A percentile compares a stretch with the other conserved stretches of the same genome.
phyloP scores from a whole-genome alignment of 768 basidiomycete species.

The Tephrocybe sp. region DNA sequence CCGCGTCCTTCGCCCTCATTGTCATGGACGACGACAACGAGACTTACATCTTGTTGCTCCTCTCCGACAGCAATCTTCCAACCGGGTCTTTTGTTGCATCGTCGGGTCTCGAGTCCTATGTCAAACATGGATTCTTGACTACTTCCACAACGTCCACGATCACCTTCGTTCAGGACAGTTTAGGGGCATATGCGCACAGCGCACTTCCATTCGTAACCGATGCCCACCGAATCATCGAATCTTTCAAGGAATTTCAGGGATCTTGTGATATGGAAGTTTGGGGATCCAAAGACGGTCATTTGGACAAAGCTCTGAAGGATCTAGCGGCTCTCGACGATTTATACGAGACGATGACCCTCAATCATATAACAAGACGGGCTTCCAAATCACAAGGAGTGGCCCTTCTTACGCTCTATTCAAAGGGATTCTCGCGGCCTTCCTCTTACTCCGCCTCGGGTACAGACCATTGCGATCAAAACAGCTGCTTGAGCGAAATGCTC shows the following conservation, averaged over 20 bases:
- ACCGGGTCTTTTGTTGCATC: conserved; percentile 98
- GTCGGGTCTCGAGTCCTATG: conserved; percentile 87
- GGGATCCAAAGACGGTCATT: conserved; percentile 16
- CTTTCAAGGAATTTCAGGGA: conserved; percentile 16
- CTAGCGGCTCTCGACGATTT: conserved; percentile 67
- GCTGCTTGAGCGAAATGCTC: conserved; percentile 42
- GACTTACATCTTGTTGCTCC: conserved; percentile 71
- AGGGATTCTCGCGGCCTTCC: conserved; percentile 69
- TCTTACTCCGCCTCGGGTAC: conserved; percentile 25
- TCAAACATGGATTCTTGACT: conserved; percentile 77
- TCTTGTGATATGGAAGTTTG: neutral
- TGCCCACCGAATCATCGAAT: conserved; percentile 49
- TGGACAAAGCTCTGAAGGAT: conserved; percentile 33
- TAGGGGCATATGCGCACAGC: conserved; percentile 75
- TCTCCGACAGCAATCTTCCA: conserved; percentile 92
- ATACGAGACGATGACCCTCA: conserved; percentile 86
- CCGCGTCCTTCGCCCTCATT: conserved; percentile 6
- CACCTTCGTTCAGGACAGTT: conserved; percentile 68
- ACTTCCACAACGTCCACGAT: conserved; percentile 35
- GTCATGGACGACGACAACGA: conserved; percentile 45
- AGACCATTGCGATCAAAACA: conserved; percentile 23
- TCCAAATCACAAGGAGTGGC: conserved; percentile 93
- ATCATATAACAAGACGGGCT: conserved; percentile 85
- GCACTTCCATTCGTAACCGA: conserved; percentile 81
- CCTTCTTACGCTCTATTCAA: conserved; percentile 83